Evolutionary conservation across 2,329 filamentous ascomycete species (phyloP).

Genomic region (Cladosporium cucumerinum): DNA sequence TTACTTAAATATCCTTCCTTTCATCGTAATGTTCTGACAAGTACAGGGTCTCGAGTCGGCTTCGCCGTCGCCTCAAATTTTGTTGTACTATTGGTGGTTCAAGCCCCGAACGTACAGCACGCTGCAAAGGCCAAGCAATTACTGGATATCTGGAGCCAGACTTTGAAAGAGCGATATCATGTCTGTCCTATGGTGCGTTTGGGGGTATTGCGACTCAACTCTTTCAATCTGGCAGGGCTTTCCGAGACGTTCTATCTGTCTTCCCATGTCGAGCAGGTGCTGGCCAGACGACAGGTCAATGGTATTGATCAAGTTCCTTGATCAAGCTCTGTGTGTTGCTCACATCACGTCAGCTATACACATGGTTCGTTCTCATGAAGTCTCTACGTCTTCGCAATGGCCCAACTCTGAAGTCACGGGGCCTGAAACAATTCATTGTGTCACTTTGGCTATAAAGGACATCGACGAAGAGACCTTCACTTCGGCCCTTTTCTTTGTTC

Average conservation of each 20-base stretch:
- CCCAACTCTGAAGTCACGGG: not conserved
- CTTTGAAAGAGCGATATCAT: not conserved
- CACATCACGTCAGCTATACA: not conserved
- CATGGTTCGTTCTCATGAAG: not conserved
- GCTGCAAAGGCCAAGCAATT: constrained; percentile 9
- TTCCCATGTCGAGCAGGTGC: constrained; percentile 8
- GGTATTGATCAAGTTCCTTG: not conserved
- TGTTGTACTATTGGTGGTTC: not conserved
- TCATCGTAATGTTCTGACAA: not conserved
- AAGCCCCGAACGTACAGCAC: constrained; percentile 4
- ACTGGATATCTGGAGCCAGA: constrained; percentile 7
- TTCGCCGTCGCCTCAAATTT: constrained; percentile 13
- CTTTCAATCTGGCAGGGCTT: not conserved
- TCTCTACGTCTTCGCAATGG: not conserved
- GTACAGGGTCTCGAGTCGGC: constrained; percentile 8
- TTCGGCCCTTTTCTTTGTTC: not conserved
- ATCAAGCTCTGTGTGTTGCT: not conserved
- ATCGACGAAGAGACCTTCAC: not conserved
- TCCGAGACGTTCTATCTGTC: constrained; percentile 7
- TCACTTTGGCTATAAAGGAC: not conserved
- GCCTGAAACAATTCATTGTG: not conserved
- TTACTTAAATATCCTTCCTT: not conserved
- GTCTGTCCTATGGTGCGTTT: constrained; percentile 6
- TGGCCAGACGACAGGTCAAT: not conserved
- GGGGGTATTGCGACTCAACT: constrained; percentile 2